phyloP scores from a whole-genome alignment of 768 basidiomycete genomes.

The Candolleomyces eurysporus region DNA sequence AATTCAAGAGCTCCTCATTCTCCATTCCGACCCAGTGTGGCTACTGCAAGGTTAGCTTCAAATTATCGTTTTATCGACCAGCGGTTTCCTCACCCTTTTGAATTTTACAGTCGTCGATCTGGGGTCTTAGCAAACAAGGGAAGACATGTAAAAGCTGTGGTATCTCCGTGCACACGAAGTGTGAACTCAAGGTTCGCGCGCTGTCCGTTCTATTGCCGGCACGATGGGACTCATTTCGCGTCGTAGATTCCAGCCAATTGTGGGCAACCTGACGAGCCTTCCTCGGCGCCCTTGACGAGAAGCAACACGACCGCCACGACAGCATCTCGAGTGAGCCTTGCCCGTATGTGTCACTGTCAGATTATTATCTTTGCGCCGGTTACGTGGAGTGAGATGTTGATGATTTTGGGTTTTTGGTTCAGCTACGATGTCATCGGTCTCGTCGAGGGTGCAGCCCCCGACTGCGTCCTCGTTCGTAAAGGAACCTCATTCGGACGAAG shows the following conservation, averaged over 20 bases:
- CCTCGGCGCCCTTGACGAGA: neutral
- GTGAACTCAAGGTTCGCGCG: slow-evolving; percentile 74
- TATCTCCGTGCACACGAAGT: slow-evolving; percentile 78
- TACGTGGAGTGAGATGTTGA: too few relatives aligned
- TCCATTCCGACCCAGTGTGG: slow-evolving; percentile 82
- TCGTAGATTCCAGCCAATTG: slow-evolving; percentile 10
- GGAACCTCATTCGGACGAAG: slow-evolving; percentile 31
- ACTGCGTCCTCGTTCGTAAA: slow-evolving; percentile 60
- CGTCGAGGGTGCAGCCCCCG: slow-evolving; percentile 19
- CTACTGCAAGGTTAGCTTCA: slow-evolving; percentile 66
- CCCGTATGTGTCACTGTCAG: neutral
- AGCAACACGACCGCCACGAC: slow-evolving; percentile 8
- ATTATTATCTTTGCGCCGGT: too few relatives aligned
- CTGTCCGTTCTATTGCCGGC: slow-evolving; percentile 15
- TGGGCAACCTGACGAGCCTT: slow-evolving; percentile 2
- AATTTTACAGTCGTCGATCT: slow-evolving; percentile 67
- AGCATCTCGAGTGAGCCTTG: slow-evolving; percentile 11
- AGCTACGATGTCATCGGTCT: too few relatives aligned
- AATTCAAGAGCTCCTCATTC: slow-evolving; percentile 83
- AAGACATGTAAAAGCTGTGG: slow-evolving; percentile 81
- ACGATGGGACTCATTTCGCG: neutral
- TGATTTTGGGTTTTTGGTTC: too few relatives aligned
- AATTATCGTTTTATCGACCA: neutral
- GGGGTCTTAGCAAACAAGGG: slow-evolving; percentile 85
- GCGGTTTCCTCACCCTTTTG: slow-evolving; percentile 4